Evolutionary conservation across 345 rosid species (phyloP).

Genomic region (Rubroshorea leprosula): DNA sequence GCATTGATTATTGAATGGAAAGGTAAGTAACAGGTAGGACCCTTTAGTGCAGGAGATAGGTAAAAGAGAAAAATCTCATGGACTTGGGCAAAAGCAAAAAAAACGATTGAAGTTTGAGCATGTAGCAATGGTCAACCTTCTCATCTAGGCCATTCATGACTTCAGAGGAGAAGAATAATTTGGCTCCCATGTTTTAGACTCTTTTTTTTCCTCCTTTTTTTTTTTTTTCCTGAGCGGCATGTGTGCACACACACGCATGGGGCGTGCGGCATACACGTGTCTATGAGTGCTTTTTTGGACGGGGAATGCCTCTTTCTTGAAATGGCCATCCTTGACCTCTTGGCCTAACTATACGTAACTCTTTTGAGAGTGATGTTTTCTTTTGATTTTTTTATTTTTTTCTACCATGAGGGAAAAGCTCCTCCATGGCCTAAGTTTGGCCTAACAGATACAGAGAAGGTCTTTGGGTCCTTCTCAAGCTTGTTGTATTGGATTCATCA

Average conservation of each 20-base stretch:
- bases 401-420: slow-evolving; percentile 17
- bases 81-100: slow-evolving; percentile 10
- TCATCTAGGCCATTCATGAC: slow-evolving; percentile 1
- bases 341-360: slow-evolving; percentile 24
- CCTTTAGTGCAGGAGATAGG: slow-evolving; percentile 14
- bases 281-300: slow-evolving; percentile 44
- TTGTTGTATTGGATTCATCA: slow-evolving; percentile 34
- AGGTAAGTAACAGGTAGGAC: slow-evolving; percentile 31
- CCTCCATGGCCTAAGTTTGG: slow-evolving; percentile 27
- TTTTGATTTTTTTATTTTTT: background rate
- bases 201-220: too few relatives aligned
- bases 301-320: slow-evolving; percentile 28
- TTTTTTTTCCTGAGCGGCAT: slow-evolving; percentile 21
- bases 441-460: slow-evolving; percentile 29
- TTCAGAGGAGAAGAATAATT: background rate
- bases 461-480: slow-evolving; percentile 48
- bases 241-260: slow-evolving; percentile 22
- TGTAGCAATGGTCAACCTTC: slow-evolving; percentile 2
- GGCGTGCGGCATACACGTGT: slow-evolving; percentile 33
- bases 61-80: slow-evolving; percentile 1
- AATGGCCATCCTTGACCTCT: slow-evolving; percentile 23
- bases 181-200: slow-evolving; percentile 14
- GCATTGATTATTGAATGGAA: slow-evolving; percentile 35
- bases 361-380: slow-evolving; percentile 4
- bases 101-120: slow-evolving; percentile 19